Base-by-base conservation (phyloP, 2,329 filamentous ascomycete genomes). In the Fusarium papillatum region DNA sequence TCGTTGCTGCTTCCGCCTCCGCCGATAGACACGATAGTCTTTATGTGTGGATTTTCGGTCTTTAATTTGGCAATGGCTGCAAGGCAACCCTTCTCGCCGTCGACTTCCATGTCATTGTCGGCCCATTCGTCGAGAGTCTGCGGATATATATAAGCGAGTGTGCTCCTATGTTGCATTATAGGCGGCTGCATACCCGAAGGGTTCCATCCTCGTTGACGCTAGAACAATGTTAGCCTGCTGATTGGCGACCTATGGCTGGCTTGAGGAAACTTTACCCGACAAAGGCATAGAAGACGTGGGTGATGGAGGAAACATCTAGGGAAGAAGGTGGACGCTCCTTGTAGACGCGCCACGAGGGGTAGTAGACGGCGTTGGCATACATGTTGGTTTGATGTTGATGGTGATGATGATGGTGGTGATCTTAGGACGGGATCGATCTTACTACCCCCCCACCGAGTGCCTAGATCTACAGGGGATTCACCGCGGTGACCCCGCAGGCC, bases 231-330 rank as follows among this genome's bases (percentile, higher is more conserved):
- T 65, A 79, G 76, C 31, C 26, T 24, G 38, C n/a, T 29, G n/a
- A 50, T 19, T 57, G 3, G 17, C 24, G 1, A 43, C 50, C 29
- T 53, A 22, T 31, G 36, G 57, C 43, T 19, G 34, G 22, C 14
- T 14, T 24, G 29, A 26, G 41, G 26, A 68, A 36, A 34, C 31
- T 80, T 70, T 74, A 85, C 84, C 84, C 89, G 69, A 91, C 89
- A 86, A 93, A 93, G 26, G 92, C 90, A 78, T 93, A 93, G 77
- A 92, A 91, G 10, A 93, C 85, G 78, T 93, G 91, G 9, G 91
- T 92, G 69, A 93, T 87, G 67, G 87, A 87, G 46, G 87, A 85
- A 73, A 90, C 82, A 66, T 89, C 88, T 65, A 93, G 80, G 7
- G 86, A 88, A 0, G 90, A 91, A 0, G 92, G 92, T n/a, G 90